Base-by-base conservation (phyloP, 2,329 filamentous ascomycete species). In the Colletotrichum cereale region DNA sequence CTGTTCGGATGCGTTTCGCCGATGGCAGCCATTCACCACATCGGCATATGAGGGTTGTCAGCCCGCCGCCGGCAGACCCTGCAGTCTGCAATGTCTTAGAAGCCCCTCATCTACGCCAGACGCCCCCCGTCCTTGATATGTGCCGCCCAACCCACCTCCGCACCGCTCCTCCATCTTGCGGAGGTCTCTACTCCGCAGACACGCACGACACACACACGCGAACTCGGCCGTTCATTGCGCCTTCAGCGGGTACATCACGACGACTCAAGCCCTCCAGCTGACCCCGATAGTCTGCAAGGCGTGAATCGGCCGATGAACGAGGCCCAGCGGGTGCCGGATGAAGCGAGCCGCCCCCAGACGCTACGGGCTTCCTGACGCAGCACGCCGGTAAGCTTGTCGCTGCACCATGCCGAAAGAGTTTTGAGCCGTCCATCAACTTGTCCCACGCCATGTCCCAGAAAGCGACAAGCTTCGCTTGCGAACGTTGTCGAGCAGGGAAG, bases 401-500 rank as follows among this genome's bases (percentile, higher is more conserved):
- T 36, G 42, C 29, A 29, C 21, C 14, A 24, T 21, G 29, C 42
- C 42, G 42, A 24, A 61, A 61, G n/a, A 48, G 21, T 44, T 14
- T 44, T 14, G 38, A 47, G 38, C 6, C 21, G 14, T 21, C 26
- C 29, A 4, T 21, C 57, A 47, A 29, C n/a, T 12, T n/a, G 14
- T 44, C 11, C 47, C 24, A 16, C 50, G 47, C 47, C 64, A 71
- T 71, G 68, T 67, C 68, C 58, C 65, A 67, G 64, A 71, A 58
- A 26, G 38, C 65, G 16, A 71, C 65, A 57, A 68, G 68, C 52
- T 71, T 71, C 58, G 68, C 68, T 31, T 71, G 68, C 53, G 65
- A 68, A 47, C 64, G 68, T 18, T 71, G 68, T 52, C 50, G 68
- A 36, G 65, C 68, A 16, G 68, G 68, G 57, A 71, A 71, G 68